Conservation (phyloP, 1,284 basidiomycete genomes). For the Porodaedalea pini region DNA sequence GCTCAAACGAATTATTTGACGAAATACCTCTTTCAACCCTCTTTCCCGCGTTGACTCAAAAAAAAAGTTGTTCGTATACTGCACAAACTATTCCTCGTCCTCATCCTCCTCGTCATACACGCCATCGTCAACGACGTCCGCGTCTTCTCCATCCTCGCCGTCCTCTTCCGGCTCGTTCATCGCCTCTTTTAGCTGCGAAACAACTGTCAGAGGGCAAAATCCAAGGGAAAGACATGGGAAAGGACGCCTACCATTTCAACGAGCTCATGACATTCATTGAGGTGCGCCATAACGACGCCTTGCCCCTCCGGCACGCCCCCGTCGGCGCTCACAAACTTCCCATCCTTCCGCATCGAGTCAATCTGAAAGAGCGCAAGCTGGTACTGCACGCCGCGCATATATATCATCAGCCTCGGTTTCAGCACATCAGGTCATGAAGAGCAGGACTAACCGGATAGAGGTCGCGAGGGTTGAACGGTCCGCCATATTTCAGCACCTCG, state of each 20-base stretch:
- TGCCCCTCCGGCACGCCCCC: slow-evolving; percentile 93
- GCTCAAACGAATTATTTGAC: too few relatives aligned
- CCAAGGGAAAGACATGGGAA: background rate
- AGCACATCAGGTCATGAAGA: slow-evolving; percentile 4
- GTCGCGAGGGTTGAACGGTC: slow-evolving; percentile 92
- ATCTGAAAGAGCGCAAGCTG: slow-evolving; percentile 96
- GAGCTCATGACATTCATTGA: slow-evolving; percentile 95
- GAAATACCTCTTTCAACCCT: too few relatives aligned
- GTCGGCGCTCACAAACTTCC: slow-evolving; percentile 84
- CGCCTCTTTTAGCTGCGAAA: slow-evolving; percentile 64
- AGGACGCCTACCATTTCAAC: slow-evolving; percentile 74
- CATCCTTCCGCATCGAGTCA: slow-evolving; percentile 88
- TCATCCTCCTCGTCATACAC: slow-evolving; percentile 15
- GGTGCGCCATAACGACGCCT: slow-evolving; percentile 92
- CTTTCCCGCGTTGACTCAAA: too few relatives aligned
- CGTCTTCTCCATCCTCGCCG: slow-evolving; percentile 44
- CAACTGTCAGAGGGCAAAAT: background rate
- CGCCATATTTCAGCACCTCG: slow-evolving; percentile 96
- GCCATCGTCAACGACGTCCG: slow-evolving; percentile 1
- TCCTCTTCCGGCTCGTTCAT: slow-evolving; percentile 53
- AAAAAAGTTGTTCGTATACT: background rate
- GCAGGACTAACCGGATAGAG: slow-evolving; percentile 78
- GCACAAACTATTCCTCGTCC: background rate
- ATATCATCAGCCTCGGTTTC: slow-evolving; percentile 5
- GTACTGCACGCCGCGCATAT: slow-evolving; percentile 51